Evolutionary conservation across 495 filamentous ascomycete genomes (phyloP).

Genomic region (Rostrohypoxylon terebratum): DNA sequence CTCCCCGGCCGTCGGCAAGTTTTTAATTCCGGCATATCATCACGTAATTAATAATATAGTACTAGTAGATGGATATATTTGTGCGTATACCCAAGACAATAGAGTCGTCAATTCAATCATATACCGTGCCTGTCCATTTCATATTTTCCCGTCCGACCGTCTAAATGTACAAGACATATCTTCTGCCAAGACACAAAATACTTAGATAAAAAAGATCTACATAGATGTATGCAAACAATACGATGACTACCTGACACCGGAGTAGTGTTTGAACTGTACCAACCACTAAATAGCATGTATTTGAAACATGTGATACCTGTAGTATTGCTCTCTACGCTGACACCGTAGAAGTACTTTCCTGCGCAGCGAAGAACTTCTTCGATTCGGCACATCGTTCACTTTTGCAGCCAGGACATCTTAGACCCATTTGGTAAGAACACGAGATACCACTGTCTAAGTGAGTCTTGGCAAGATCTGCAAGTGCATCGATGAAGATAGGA

Average conservation of each 20-base stretch:
- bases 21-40: not conserved
- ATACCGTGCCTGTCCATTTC: not conserved
- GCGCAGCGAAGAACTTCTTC: slow-evolving; percentile 89
- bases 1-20: slow-evolving; percentile 1
- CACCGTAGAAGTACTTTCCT: slow-evolving; percentile 49
- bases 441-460: slow-evolving; percentile 78
- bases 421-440: slow-evolving; percentile 82
- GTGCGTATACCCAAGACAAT: not conserved
- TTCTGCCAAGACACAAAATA: not conserved
- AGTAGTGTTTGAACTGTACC: not conserved
- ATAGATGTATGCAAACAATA: not conserved
- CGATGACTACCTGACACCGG: not conserved
- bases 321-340: slow-evolving; percentile 26
- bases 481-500: slow-evolving; percentile 88
- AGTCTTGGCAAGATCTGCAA: slow-evolving; percentile 84
- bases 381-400: slow-evolving; percentile 90
- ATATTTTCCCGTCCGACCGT: not conserved
- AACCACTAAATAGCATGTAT: not conserved
- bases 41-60: slow-evolving; percentile 1
- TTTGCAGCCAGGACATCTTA: slow-evolving; percentile 94
- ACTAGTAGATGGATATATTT: not conserved
- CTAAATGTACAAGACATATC: not conserved
- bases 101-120: not conserved
- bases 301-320: not conserved
- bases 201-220: not conserved